phyloP scores from a whole-genome alignment of 495 filamentous ascomycete genomes.

The Podospora pseudopauciseta region DNA sequence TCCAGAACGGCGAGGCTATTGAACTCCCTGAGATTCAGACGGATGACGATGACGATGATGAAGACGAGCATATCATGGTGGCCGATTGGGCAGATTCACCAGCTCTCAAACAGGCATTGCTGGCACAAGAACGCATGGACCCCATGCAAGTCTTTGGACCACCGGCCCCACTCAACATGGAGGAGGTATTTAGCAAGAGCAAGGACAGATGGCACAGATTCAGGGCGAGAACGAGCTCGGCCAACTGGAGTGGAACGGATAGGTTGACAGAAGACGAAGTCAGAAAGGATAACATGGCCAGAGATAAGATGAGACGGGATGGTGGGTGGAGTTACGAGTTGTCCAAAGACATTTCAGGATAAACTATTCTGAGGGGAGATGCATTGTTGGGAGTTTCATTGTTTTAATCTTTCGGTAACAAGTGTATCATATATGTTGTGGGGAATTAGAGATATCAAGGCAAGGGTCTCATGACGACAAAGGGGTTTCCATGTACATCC shows the following conservation, averaged over 20 bases:
- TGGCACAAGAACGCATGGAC: conserved; percentile 75
- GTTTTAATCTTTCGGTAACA: neutral
- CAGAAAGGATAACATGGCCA: conserved; percentile 69
- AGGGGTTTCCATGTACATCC: neutral
- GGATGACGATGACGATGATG: conserved; percentile 78
- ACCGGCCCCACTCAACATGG: conserved; percentile 80
- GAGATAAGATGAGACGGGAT: conserved; percentile 74
- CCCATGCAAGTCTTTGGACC: conserved; percentile 87
- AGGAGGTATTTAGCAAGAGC: conserved; percentile 86
- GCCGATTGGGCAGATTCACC: conserved; percentile 85
- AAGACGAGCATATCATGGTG: conserved; percentile 52
- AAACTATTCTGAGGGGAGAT: neutral
- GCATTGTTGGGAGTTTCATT: neutral
- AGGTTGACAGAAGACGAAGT: conserved; percentile 86
- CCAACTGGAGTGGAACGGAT: conserved; percentile 88
- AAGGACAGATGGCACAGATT: conserved; percentile 80
- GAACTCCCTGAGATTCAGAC: conserved; percentile 85
- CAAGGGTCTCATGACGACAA: neutral
- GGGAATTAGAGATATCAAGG: neutral
- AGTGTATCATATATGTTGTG: neutral
- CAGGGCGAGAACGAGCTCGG: conserved; percentile 82
- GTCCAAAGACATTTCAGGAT: conserved; percentile 10
- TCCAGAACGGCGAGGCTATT: conserved; percentile 76
- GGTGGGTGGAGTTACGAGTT: conserved; percentile 79
- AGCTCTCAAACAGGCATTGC: conserved; percentile 63